Base-by-base conservation (phyloP, 441 rosid species). In the Erodium texanum region DNA sequence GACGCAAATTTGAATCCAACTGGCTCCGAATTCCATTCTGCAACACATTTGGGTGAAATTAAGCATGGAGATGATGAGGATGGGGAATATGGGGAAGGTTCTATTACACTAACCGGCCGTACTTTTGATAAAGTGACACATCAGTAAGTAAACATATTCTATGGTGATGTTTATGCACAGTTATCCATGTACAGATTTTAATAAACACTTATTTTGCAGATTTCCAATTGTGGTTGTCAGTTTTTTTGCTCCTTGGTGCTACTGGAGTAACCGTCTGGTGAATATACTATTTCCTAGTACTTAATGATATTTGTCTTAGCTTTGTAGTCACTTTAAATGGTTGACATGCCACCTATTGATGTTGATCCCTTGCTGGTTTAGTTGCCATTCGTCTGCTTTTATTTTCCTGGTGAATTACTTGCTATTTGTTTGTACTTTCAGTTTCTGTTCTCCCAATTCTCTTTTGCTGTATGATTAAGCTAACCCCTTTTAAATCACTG, bases 201-300 rank as follows among this genome's bases (percentile, higher is more conserved):
- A 52, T 19, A 43, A 65, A 38, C 50, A 36, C 71, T 68, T 70
- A 45, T 74, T 50, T 66, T 87, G 68, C 89, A 95, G 99, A 83
- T 85, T 79, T 81, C 96, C 92, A 36, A 80, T 95, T 82, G 77
- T 95, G 82, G 90, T 82, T 43, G 96, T 92, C 74, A 95, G 92
- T 81, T 95, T 95, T 80, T 80, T 71, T 83, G 97, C 98, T 73
- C 98, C 98, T 71, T 95, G 99, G 99, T 95, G 99, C 88, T 82
- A 79, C 77, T 95, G 96, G 96, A 85, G 99, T 77, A 89, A 79
- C 70, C 98, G 96, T 76, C 85, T 95, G 98, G 99, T 92, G 86
- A 81, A 75, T 80, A 64, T 77, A 67, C 75, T 45, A 27, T 71
- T 15, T 16, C n/a, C 8, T 11, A 12, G 0, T 34, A 27, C 20